A percentile compares a stretch with the other conserved stretches of the same genome.
Evolutionary conservation across 1,284 basidiomycete species (phyloP).

Genomic region (Cutaneotrichosporon cavernicola): DNA sequence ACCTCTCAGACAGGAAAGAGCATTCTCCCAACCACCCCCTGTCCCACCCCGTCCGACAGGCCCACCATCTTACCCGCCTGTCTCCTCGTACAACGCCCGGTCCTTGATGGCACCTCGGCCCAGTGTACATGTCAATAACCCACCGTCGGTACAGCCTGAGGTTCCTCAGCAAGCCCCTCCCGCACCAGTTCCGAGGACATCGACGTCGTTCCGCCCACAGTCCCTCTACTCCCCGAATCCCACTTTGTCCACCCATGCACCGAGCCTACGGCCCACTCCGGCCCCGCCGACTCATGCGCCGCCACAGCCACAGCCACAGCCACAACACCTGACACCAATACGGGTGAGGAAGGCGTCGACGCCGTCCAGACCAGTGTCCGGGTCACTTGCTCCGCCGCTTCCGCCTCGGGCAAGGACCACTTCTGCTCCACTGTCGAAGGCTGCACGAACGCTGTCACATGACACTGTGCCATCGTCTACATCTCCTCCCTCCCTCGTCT

Average conservation of each 20-base stretch:
- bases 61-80: background rate
- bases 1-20: background rate
- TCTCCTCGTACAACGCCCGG: constrained; percentile 2
- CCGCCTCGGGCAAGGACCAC: background rate
- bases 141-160: background rate
- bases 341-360: background rate
- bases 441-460: background rate
- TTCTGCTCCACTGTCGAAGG: background rate
- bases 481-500: background rate
- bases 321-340: background rate
- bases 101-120: constrained; percentile 4
- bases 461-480: background rate
- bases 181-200: background rate
- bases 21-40: background rate
- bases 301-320: background rate
- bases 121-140: background rate
- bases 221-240: constrained; percentile 2
- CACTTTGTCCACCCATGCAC: background rate
- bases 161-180: background rate
- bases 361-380: background rate
- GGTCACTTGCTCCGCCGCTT: background rate
- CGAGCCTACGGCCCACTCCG: background rate
- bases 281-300: background rate
- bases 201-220: constrained; percentile 3
- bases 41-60: constrained; percentile 8